Base-by-base conservation (phyloP, 139 green algal species). In the Diplosphaera chodatii region DNA sequence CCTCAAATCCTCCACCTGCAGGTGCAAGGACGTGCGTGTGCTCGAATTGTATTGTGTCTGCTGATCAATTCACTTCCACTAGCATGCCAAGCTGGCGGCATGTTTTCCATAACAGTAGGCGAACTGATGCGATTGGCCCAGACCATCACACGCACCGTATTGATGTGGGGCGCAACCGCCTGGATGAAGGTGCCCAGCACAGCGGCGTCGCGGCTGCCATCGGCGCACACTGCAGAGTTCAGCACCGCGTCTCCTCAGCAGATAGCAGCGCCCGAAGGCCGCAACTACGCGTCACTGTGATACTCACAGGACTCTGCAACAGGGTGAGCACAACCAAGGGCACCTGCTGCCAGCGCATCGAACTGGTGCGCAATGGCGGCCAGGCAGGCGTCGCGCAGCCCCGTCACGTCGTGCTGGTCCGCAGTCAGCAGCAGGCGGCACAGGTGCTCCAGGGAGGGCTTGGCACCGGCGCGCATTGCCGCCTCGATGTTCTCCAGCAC, bases 381-480 rank as follows among this genome's bases (percentile, higher is more conserved):
- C 22, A 80, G 34, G 64, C 75, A 80, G 55, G 55, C 31, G 55
- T 65, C 64, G 55, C 69, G 69, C 69, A 80, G 69, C 33, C 55
- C 64, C n/a, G 64, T 3, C 28, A 73, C 75, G 1, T 16, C 10
- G 28, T 76, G 74, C 23, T 2, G 32, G 41, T 80, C 75, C 3
- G 69, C 64, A 3, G 55, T 32, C 33, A 80, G 66, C 55, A 80
- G 64, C 65, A 80, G 59, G 18, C 75, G 69, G 55, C 69, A 76
- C 16, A 80, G 10, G 25, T 40, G 55, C 37, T 80, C 75, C 69
- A 80, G 37, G n/a, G 32, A 40, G 5, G 32, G 48, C 20, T 40
- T 59, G 48, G 23, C 16, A 59, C 32, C 32, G n/a, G 23, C 64
- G 25, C 48, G 48, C 48, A 25, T 65, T 25, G 25, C 59, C 2